A percentile compares a stretch with the other conserved stretches of the same genome.
Evolutionary conservation across 768 basidiomycete genomes (phyloP).

Genomic region (Cantharellus cinnabarinus): DNA sequence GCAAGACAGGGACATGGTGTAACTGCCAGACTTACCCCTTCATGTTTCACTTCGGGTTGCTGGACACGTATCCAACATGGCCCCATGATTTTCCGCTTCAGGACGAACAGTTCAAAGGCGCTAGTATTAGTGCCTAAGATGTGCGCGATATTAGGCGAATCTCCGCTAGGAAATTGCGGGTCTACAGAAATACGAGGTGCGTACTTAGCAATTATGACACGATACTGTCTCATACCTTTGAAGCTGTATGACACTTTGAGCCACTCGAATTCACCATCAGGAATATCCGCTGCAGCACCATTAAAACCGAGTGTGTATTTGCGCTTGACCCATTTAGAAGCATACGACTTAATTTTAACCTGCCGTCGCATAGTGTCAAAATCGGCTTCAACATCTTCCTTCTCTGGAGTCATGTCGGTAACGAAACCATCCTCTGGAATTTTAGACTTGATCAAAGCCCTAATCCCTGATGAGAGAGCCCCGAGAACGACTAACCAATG

Average conservation of each 20-base stretch:
- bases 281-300: constrained; percentile 40
- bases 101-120: constrained; percentile 79
- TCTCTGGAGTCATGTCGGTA: constrained; percentile 53
- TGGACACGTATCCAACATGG: constrained; percentile 90
- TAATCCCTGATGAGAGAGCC: not conserved
- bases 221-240: constrained; percentile 32
- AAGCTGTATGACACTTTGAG: constrained; percentile 87
- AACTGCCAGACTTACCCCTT: constrained; percentile 41
- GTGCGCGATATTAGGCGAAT: constrained; percentile 61
- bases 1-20: not conserved
- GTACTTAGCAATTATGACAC: not conserved
- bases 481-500: constrained; percentile 20
- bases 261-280: constrained; percentile 60
- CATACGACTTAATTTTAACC: constrained; percentile 54
- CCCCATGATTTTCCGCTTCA: constrained; percentile 97
- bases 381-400: constrained; percentile 58
- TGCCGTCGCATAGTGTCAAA: constrained; percentile 62
- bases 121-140: constrained; percentile 85
- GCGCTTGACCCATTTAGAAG: constrained; percentile 65
- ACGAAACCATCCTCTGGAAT: constrained; percentile 31
- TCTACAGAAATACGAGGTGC: not conserved
- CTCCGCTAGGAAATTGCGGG: not conserved
- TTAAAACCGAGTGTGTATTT: constrained; percentile 69
- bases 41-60: constrained; percentile 49
- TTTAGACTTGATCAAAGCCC: not conserved